phyloP scores from a whole-genome alignment of 164 flowering plant genomes.

The Liriodendron chinense region DNA sequence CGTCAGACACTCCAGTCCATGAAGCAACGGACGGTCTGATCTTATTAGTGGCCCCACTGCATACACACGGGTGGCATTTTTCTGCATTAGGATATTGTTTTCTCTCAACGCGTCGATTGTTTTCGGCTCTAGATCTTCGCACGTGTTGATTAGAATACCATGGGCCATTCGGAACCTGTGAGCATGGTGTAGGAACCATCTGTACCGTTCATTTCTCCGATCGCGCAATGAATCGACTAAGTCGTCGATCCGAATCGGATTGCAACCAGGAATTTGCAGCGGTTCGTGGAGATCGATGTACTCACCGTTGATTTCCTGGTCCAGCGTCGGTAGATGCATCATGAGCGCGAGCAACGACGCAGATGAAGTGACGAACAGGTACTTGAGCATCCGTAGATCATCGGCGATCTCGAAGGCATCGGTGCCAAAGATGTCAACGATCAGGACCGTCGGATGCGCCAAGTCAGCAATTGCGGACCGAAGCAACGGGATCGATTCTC shows the following conservation, averaged over 20 bases:
- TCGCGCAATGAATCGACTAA: conserved; percentile 24
- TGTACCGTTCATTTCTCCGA: conserved; percentile 27
- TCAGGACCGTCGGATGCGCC: conserved; percentile 20
- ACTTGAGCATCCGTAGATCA: conserved; percentile 27
- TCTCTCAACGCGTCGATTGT: conserved; percentile 7
- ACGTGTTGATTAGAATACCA: conserved; percentile 13
- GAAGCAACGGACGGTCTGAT: conserved; percentile 4
- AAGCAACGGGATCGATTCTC: conserved; percentile 21
- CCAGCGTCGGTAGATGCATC: conserved; percentile 31
- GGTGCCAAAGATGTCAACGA: conserved; percentile 36
- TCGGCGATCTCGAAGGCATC: conserved; percentile 27
- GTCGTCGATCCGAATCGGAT: conserved; percentile 21
- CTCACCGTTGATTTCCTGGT: conserved; percentile 27
- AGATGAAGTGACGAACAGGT: conserved; percentile 28
- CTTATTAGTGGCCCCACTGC: conserved; percentile 12
- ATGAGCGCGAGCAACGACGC: conserved; percentile 22
- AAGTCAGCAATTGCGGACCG: conserved; percentile 13
- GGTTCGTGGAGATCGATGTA: conserved; percentile 30
- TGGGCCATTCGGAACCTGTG: background rate
- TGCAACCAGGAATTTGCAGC: conserved; percentile 37
- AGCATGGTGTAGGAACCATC: conserved; percentile 17
- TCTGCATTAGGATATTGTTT: background rate
- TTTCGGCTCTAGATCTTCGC: conserved; percentile 4
- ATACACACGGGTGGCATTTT: background rate
- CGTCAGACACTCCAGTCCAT: conserved; percentile 10